These are phyloP conservation scores for Thermothelomyces thermophilus DNA, from an alignment of 2,329 filamentous ascomycete species.

Conservation along the genomic window DNA sequence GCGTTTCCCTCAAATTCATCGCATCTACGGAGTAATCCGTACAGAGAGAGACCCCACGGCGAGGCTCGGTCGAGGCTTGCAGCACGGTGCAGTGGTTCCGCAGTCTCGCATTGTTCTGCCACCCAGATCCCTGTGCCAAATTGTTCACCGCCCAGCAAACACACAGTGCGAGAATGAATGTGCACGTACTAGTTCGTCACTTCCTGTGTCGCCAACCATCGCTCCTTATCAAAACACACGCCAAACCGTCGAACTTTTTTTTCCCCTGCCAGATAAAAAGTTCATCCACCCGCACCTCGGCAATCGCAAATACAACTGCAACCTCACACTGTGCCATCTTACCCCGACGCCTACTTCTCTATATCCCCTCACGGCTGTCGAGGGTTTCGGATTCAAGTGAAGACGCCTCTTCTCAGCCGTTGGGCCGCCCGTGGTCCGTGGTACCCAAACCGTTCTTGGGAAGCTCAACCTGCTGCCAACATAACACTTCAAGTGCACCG, in stretches of 20 bases:
- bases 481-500: background rate
- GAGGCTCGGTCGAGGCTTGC: too few species aligned
- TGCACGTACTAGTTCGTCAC: too few species aligned
- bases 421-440: background rate
- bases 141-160: too few species aligned
- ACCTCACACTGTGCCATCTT: conserved; percentile 1
- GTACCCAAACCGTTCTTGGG: background rate
- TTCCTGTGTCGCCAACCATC: background rate
- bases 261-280: background rate
- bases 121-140: too few species aligned
- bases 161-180: too few species aligned
- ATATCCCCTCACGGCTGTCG: background rate
- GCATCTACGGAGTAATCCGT: too few species aligned
- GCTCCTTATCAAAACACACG: background rate
- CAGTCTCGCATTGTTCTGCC: background rate
- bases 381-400: conserved; percentile 22
- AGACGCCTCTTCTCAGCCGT: conserved; percentile 13
- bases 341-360: background rate
- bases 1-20: too few species aligned
- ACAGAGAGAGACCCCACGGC: too few species aligned
- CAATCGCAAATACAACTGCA: background rate
- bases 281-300: background rate
- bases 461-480: conserved; percentile 10
- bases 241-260: background rate
- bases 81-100: background rate